A percentile compares a stretch with the other conserved stretches of the same genome.
Conservation (phyloP, 1,139 yeast genomes). For the Candida glucosophila region DNA sequence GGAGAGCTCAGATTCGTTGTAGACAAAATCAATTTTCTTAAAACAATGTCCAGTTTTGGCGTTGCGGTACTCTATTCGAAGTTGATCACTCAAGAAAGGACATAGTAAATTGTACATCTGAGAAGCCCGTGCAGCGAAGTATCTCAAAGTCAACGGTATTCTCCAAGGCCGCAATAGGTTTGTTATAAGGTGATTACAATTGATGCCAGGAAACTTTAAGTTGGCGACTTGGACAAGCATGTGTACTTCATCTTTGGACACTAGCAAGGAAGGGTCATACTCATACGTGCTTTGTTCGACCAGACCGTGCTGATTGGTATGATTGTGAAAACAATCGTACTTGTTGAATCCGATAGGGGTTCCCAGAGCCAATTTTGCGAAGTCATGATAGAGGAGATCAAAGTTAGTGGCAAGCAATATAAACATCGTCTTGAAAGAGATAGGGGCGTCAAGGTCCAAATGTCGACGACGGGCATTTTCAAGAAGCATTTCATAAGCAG, state of each 20-base stretch:
- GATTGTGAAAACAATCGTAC: conserved; percentile 31
- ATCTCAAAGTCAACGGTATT: conserved; percentile 45
- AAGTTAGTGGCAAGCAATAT: conserved; percentile 26
- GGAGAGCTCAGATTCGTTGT: conserved; percentile 18
- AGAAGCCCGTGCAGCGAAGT: conserved; percentile 46
- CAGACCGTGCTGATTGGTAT: too few relatives aligned
- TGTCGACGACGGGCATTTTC: conserved; percentile 38
- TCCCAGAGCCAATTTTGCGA: conserved; percentile 38
- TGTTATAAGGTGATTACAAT: too few relatives aligned
- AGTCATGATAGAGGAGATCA: conserved; percentile 32
- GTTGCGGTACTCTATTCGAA: conserved; percentile 48
- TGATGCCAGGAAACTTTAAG: too few relatives aligned
- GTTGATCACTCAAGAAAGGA: conserved; percentile 22
- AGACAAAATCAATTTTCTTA: conserved; percentile 26
- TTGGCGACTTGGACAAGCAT: not conserved
- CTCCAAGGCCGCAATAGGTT: conserved; percentile 38
- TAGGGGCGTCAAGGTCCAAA: conserved; percentile 40
- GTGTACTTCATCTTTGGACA: not conserved
- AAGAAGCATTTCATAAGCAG: conserved; percentile 26
- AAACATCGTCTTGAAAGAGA: conserved; percentile 30
- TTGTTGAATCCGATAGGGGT: conserved; percentile 29
- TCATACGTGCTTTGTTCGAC: too few relatives aligned
- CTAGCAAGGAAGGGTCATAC: too few relatives aligned
- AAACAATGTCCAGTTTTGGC: conserved; percentile 25
- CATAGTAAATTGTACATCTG: conserved; percentile 35